Evolutionary conservation across 2,329 filamentous ascomycete species (phyloP).

Genomic region (Aspergillus aculeatus): DNA sequence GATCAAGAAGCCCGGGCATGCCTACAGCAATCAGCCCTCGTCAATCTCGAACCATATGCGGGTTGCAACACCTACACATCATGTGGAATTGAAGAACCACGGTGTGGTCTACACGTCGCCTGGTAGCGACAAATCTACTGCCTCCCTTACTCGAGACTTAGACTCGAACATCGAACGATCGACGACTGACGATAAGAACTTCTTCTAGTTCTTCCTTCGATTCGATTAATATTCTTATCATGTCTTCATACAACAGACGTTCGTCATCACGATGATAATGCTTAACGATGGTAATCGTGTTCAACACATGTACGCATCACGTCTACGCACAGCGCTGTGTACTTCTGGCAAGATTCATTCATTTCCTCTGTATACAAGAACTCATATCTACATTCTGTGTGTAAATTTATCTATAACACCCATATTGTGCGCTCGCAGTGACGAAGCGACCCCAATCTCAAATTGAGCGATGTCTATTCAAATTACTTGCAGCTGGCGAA

Average conservation of each 20-base stretch:
- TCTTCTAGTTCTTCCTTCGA: not conserved
- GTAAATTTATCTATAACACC: not conserved
- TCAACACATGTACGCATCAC: not conserved
- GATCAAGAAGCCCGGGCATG: conserved; percentile 17
- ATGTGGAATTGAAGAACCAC: conserved; percentile 21
- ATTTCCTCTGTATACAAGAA: not conserved
- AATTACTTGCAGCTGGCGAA: not conserved
- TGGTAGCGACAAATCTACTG: conserved; percentile 22
- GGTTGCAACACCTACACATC: conserved; percentile 13
- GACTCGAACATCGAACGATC: not conserved
- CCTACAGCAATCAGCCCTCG: conserved; percentile 16
- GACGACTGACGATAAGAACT: conserved; percentile 7
- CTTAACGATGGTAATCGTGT: not conserved
- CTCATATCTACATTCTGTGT: not conserved
- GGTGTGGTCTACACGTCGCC: conserved; percentile 21
- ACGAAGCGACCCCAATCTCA: not conserved
- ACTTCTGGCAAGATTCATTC: not conserved
- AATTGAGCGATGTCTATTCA: not conserved
- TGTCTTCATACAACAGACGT: not conserved
- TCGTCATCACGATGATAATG: not conserved
- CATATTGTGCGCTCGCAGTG: not conserved
- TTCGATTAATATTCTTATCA: not conserved
- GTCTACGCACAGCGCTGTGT: not conserved
- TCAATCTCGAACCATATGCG: conserved; percentile 19
- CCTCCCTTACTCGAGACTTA: conserved; percentile 13